Conservation (phyloP, 176 grass and related monocot species). For the Eleusine indica region DNA sequence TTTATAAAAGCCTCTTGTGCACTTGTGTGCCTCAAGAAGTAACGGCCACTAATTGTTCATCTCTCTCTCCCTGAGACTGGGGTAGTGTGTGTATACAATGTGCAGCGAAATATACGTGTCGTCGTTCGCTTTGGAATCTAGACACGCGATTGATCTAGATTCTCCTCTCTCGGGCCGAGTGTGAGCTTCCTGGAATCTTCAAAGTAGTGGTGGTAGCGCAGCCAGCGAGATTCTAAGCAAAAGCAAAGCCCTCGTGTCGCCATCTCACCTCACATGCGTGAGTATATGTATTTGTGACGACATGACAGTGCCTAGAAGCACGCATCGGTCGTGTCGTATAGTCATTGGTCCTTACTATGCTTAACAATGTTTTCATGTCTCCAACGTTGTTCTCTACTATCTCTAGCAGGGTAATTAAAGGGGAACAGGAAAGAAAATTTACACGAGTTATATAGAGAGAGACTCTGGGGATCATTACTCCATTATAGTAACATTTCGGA, state of each 20-base stretch:
- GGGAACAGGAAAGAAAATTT: too few relatives aligned
- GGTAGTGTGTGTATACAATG: too few relatives aligned
- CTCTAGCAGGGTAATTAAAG: too few relatives aligned
- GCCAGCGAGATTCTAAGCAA: background rate
- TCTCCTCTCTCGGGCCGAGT: constrained; percentile 10
- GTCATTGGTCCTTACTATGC: background rate
- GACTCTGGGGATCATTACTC: too few relatives aligned
- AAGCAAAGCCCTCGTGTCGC: background rate
- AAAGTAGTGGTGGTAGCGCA: background rate
- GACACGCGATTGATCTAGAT: constrained; percentile 15
- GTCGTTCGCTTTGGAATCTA: background rate
- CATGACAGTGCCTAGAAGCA: background rate
- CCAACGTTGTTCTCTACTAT: too few relatives aligned
- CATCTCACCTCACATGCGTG: background rate
- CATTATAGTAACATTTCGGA: too few relatives aligned
- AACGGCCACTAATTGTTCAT: background rate
- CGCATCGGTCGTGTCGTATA: background rate
- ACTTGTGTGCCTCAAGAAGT: background rate
- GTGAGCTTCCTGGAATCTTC: background rate
- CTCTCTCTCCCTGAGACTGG: background rate
- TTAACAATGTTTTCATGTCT: background rate
- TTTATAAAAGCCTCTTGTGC: background rate
- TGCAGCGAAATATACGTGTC: background rate
- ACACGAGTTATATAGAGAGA: too few relatives aligned
- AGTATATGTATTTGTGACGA: background rate